Evolutionary conservation across 179 eudicot species (phyloP), one percentile per base, ranked within the genome.

Genomic region (Silene coronaria): DNA sequence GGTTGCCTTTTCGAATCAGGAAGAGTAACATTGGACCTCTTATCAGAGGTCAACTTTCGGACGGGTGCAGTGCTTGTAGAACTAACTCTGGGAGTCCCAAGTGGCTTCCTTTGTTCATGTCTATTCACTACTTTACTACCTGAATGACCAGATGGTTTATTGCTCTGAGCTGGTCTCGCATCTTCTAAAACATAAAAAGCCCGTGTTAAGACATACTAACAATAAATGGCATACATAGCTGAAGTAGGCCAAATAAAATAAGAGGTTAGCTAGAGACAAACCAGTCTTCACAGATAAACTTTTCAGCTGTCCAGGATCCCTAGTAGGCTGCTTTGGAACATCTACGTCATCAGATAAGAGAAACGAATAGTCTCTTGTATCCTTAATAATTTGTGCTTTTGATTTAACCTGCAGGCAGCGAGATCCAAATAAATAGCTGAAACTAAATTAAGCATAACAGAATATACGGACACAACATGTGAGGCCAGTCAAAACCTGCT

Each of bases 341-440:
- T 86, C 94, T 0, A 87, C 85, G 75, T 89, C 94, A 68, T 92
- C 96, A 38, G 93, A 86, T 70, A 89, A 67, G 17, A 93, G 83
- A 79, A 89, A 91, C 27, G 97, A 89, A 76, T 91, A 93, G 81
- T 93, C 98, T 80, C 97, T 87, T 0, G 93, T 88, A 51, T 85
- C 82, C 77, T 90, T 92, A 5, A 89, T 79, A 8, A 80, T 83
- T 79, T 92, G 84, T 55, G 83, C 89, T 73, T 90, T 94, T 24
- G 80, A 75, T 81, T 84, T 84, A 63, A 77, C 69, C 97, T 91
- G 89, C 71, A 38, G 71, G 28, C 51, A 36, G 71, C 24, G 6
- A 67, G 8, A 67, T 24, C 27, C 26, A 19, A 38, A 67, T 67
- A n/a, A 36, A 19, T 36, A 36, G 5, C n/a, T 8, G 67, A 21